Conservation (phyloP, 2,329 filamentous ascomycete species). For the Tolypocladium pustulatum region DNA sequence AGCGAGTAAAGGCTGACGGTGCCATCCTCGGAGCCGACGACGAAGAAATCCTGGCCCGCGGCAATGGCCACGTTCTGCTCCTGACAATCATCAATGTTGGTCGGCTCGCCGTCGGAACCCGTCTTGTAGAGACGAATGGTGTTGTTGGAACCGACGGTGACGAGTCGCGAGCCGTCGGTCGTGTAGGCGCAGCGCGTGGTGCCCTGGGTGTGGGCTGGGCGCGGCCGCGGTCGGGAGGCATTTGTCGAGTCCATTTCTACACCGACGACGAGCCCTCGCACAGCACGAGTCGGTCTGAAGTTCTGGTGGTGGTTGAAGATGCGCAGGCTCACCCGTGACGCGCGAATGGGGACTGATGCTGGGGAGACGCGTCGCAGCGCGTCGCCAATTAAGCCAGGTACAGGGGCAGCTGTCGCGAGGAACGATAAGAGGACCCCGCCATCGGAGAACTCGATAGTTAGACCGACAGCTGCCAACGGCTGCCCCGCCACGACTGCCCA, state of each 20-base stretch:
- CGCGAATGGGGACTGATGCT: neutral
- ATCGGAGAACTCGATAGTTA: too few relatives aligned
- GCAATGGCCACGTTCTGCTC: slow-evolving; percentile 77
- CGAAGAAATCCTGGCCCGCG: slow-evolving; percentile 69
- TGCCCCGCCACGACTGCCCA: neutral
- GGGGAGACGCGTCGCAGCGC: slow-evolving; percentile 28
- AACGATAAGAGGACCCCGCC: neutral
- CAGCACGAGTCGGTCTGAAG: neutral
- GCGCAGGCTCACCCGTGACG: neutral
- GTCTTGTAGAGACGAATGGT: slow-evolving; percentile 88
- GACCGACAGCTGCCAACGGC: neutral
- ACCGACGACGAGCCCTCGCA: neutral
- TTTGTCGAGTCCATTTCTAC: slow-evolving; percentile 19
- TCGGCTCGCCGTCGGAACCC: slow-evolving; percentile 83
- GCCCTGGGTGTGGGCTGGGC: slow-evolving; percentile 73
- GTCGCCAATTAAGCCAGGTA: slow-evolving; percentile 17
- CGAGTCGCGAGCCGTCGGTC: slow-evolving; percentile 71
- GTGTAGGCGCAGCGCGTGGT: slow-evolving; percentile 84
- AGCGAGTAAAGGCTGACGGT: slow-evolving; percentile 93
- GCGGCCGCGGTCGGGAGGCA: slow-evolving; percentile 41
- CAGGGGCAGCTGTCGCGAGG: too few relatives aligned
- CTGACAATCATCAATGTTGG: slow-evolving; percentile 81
- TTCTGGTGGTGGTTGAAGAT: neutral
- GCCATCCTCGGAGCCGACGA: slow-evolving; percentile 87
- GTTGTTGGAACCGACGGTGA: slow-evolving; percentile 90